A percentile compares a stretch with the other conserved stretches of the same genome.
phyloP scores from a whole-genome alignment of 2,329 filamentous ascomycete genomes.

The Fusarium odoratissimum region DNA sequence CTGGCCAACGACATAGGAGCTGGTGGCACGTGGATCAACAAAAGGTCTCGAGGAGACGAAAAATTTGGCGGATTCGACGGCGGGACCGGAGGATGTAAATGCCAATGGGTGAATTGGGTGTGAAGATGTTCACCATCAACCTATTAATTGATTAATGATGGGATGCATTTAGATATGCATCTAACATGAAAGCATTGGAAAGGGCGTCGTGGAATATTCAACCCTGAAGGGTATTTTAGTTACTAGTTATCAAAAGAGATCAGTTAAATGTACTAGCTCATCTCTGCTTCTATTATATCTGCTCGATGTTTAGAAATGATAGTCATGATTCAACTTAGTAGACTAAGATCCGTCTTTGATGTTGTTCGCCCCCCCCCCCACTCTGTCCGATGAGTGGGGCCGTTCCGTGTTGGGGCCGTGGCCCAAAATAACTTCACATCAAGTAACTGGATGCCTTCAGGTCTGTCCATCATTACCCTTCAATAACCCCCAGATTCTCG shows the following conservation, averaged over 20 bases:
- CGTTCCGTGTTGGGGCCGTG: not conserved
- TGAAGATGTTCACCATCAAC: slow-evolving; percentile 16
- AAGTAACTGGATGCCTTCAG: not conserved
- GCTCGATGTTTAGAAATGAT: not conserved
- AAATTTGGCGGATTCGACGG: slow-evolving; percentile 71
- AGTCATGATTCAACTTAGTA: not conserved
- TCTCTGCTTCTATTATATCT: not conserved
- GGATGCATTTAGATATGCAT: slow-evolving; percentile 14
- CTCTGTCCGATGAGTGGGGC: slow-evolving; percentile 8
- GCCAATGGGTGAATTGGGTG: slow-evolving; percentile 68
- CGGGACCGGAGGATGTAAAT: slow-evolving; percentile 71
- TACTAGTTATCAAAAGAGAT: not conserved
- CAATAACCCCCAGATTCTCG: not conserved
- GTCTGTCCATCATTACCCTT: not conserved
- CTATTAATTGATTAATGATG: slow-evolving; percentile 26
- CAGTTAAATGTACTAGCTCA: not conserved
- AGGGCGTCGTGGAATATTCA: slow-evolving; percentile 14
- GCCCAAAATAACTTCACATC: slow-evolving; percentile 5
- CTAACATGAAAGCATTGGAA: slow-evolving; percentile 31
- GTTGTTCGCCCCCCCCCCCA: not conserved
- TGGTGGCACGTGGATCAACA: slow-evolving; percentile 66
- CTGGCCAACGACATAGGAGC: slow-evolving; percentile 62
- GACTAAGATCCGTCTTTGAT: not conserved
- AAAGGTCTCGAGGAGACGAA: slow-evolving; percentile 55
- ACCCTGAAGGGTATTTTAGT: slow-evolving; percentile 1